Evolutionary conservation across 208 protist genomes (phyloP), one percentile per base, ranked within the genome.

Genomic region (Wallacemonas rigidus): DNA sequence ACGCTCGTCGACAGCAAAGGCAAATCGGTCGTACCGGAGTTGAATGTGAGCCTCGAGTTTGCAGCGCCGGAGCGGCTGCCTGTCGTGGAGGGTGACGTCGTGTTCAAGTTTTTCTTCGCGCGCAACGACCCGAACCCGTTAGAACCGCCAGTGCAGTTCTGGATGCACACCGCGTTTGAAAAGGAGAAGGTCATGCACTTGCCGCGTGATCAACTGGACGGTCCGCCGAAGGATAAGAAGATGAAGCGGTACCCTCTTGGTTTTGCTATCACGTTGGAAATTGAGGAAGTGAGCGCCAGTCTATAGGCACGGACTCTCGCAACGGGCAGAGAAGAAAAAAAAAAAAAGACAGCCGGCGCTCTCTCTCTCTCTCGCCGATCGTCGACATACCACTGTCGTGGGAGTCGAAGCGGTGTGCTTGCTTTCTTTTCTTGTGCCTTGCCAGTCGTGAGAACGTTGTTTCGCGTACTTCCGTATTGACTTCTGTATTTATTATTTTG

Each of bases 151-250:
- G 79, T 95, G 45, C 90, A 92, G 71, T 79, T 94, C 26, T 94
- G 88, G 88, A 75, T 94, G 35, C 85, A 96, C 75, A 91, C 91
- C 15, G 50, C 77, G 11, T 81, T 96, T 12, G 83, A 91, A 41
- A 54, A 47, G 36, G 60, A 58, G 17, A 81, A 75, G 45, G 65
- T 35, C 0, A 71, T 90, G 8, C 67, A 69, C 15, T 61, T 90
- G 3, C 47, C 63, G 26, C 69, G 85, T 15, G 51, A 78, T 51
- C 58, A 89, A 58, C 55, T 94, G 11, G 91, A 96, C 56, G 89
- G 89, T 2, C 86, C 89, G 2, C 82, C 80, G 35, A 96, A 93
- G 79, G 87, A 94, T 61, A 87, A 71, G 50, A 92, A 86, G 62
- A 55, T 35, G 2, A 79, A 88, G 60, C 80, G 80, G 12, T 96